Percentiles rank a stretch among this genome's conserved stretches.
Conservation (phyloP, 257 asterid species). For the Solanum ossicruentum region DNA sequence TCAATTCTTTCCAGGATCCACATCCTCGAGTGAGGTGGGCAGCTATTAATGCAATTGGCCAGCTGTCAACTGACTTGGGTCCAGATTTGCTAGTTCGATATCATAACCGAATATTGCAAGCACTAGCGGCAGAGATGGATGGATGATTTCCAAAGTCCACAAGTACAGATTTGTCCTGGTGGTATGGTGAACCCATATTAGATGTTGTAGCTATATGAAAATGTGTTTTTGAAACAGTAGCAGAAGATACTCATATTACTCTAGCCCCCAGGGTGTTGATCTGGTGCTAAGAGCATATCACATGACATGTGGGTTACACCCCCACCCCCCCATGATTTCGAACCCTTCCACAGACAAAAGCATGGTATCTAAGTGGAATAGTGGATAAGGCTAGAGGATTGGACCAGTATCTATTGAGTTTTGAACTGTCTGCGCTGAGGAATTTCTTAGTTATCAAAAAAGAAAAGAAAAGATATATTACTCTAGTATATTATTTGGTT, state of each 20-base stretch:
- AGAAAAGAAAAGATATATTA: background rate
- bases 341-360: background rate
- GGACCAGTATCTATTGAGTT: background rate
- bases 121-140: constrained; percentile 86
- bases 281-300: background rate
- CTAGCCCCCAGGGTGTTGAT: background rate
- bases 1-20: constrained; percentile 87
- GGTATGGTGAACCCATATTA: background rate
- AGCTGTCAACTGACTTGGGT: constrained; percentile 93
- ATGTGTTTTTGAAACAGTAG: background rate
- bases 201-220: background rate
- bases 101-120: constrained; percentile 70
- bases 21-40: constrained; percentile 99
- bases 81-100: constrained; percentile 90
- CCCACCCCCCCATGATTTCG: background rate
- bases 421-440: background rate
- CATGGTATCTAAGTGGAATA: background rate
- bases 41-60: constrained; percentile 97
- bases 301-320: background rate
- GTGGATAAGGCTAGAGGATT: background rate
- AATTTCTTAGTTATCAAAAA: background rate
- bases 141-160: constrained; percentile 67
- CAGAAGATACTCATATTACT: background rate
- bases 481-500: background rate
- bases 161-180: constrained; percentile 68